A percentile compares a stretch with the other conserved stretches of the same genome.
These are phyloP conservation scores for Microcyclospora tardicrescens DNA, from an alignment of 2,329 filamentous ascomycete genomes.

Conservation along the genomic window DNA sequence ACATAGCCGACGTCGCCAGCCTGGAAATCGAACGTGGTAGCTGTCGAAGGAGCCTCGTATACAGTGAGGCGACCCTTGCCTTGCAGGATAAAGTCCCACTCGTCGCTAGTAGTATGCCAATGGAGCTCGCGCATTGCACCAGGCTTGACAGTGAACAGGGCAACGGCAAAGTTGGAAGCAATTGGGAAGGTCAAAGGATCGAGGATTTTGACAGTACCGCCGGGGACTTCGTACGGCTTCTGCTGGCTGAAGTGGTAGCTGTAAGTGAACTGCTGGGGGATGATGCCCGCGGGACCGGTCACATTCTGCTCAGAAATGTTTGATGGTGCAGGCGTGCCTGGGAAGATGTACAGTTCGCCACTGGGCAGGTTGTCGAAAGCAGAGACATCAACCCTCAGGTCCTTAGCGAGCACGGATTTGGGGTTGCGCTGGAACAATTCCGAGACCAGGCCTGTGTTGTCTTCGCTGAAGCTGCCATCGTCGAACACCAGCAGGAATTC, in stretches of 20 bases:
- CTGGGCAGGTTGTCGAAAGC: conserved; percentile 27
- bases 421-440: conserved; percentile 20
- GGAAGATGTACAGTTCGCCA: conserved; percentile 31
- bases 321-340: conserved; percentile 24
- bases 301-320: conserved; percentile 33
- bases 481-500: conserved; percentile 52
- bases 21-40: conserved; percentile 46
- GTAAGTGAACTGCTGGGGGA: conserved; percentile 25
- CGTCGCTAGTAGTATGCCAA: conserved; percentile 49
- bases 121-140: conserved; percentile 54
- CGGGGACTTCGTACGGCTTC: conserved; percentile 37
- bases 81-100: conserved; percentile 48
- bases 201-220: conserved; percentile 47
- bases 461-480: conserved; percentile 45
- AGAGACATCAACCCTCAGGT: conserved; percentile 27
- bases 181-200: conserved; percentile 46
- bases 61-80: conserved; percentile 45
- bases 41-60: conserved; percentile 38
- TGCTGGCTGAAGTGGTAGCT: conserved; percentile 36
- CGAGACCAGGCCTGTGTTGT: conserved; percentile 45
- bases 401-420: conserved; percentile 29
- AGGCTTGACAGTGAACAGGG: conserved; percentile 45
- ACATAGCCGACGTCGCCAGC: conserved; percentile 49
- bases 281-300: conserved; percentile 8
- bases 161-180: conserved; percentile 41